Evolutionary conservation across 305 asterid species (phyloP).

Genomic region (Fraxinus xanthoxyloides): DNA sequence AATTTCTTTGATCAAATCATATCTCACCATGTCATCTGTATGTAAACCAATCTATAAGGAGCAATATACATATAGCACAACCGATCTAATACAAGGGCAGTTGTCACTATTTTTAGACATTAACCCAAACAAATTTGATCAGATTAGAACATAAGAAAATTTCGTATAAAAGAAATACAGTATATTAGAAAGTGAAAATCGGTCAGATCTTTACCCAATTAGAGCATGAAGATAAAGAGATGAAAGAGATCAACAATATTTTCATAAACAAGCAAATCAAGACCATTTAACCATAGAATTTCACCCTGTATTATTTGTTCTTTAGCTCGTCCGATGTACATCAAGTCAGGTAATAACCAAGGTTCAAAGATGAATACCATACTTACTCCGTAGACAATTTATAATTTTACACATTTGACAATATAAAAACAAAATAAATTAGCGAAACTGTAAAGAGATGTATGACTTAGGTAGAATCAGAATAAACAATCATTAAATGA

Average conservation of each 20-base stretch:
- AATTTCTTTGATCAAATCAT: too few relatives aligned
- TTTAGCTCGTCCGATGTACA: background rate
- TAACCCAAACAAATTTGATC: too few relatives aligned
- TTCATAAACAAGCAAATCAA: background rate
- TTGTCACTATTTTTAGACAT: too few relatives aligned
- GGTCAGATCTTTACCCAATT: background rate
- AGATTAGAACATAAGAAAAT: too few relatives aligned
- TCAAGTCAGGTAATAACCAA: background rate
- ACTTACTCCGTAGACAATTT: background rate
- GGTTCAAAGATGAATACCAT: background rate
- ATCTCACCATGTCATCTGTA: too few relatives aligned
- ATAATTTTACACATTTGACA: background rate
- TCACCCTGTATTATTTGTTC: background rate
- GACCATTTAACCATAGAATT: background rate
- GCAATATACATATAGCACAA: too few relatives aligned
- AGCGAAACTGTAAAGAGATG: background rate
- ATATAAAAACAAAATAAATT: background rate
- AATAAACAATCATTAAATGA: background rate
- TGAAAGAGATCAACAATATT: background rate
- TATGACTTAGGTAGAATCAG: background rate
- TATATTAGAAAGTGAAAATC: background rate
- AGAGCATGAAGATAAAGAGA: background rate
- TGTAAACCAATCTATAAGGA: too few relatives aligned
- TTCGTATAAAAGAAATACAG: too few relatives aligned
- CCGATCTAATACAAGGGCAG: too few relatives aligned